Evolutionary conservation across 2,329 filamentous ascomycete genomes (phyloP), one percentile per base, ranked within the genome.

Genomic region (Botrytis squamosa): DNA sequence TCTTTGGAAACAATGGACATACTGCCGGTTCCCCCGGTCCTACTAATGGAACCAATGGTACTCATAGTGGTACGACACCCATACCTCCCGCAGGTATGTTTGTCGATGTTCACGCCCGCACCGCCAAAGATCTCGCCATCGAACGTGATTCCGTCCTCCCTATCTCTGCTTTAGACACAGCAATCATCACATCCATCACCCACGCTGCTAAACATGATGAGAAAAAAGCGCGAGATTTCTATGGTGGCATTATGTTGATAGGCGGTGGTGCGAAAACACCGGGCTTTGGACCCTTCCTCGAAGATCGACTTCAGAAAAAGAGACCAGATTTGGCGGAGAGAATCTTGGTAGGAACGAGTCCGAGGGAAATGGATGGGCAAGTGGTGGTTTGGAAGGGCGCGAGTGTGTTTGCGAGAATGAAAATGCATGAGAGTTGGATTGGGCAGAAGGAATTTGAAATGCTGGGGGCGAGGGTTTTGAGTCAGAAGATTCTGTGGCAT

Each of bases 311-410:
- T 69, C 91, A 93, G 79, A 86, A 88, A 75, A 86, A 91, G 68
- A 83, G 88, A 62, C 88, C 88, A 6, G 89, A 91, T 76, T 82
- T 91, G 63, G 83, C 83, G 33, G 90, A 91, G 46, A 85, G 86
- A 74, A 89, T 91, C 75, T 83, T 90, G 38, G 89, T 91, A 70
- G 90, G 88, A 75, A 85, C 87, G 75, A 96, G 87, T 87, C 96
- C 96, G 0, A 87, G 95, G 79, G 96, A 99, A 79, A 92, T 99
- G 85, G 96, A 99, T 83, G 94, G 96, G 75, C 94, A 98, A 83
- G 95, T 98, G n/a, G 92, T 98, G 71, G 91, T 92, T 14, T 99
- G 96, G 96, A 99, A 99, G 87, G 96, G 96, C 6, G 96, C 93
- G 0, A 97, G 94, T 81, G 95, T 99, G 25, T 99, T 98, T 85